phyloP scores from a whole-genome alignment of 352 stramenopile genomes.

The Globisporangium rhizosaccharum region DNA sequence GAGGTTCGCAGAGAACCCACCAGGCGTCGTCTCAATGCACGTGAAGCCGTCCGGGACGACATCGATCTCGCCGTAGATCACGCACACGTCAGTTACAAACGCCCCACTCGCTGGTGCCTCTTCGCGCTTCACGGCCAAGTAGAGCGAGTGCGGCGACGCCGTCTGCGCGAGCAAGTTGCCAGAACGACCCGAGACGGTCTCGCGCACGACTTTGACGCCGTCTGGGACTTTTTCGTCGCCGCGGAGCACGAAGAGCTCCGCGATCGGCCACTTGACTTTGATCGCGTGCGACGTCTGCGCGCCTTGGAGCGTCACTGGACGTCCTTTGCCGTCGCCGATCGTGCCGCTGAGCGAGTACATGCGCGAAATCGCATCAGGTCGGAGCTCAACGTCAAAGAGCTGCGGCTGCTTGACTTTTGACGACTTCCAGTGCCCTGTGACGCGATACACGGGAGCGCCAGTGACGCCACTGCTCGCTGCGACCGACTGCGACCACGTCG shows the following conservation, averaged over 20 bases:
- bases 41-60: slow-evolving; percentile 71
- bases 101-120: slow-evolving; percentile 28
- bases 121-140: slow-evolving; percentile 68
- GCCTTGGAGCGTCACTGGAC: slow-evolving; percentile 44
- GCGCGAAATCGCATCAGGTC: slow-evolving; percentile 19
- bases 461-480: slow-evolving; percentile 2
- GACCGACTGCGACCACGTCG: slow-evolving; percentile 37
- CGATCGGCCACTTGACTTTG: slow-evolving; percentile 73
- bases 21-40: slow-evolving; percentile 64
- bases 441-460: slow-evolving; percentile 31
- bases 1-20: slow-evolving; percentile 69
- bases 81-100: slow-evolving; percentile 69
- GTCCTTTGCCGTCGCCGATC: slow-evolving; percentile 64
- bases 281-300: slow-evolving; percentile 56
- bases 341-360: slow-evolving; percentile 56
- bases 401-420: slow-evolving; percentile 62
- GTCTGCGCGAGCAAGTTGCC: slow-evolving; percentile 76
- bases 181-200: slow-evolving; percentile 64
- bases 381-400: slow-evolving; percentile 73
- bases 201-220: slow-evolving; percentile 53
- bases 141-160: slow-evolving; percentile 62
- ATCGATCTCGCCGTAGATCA: slow-evolving; percentile 86
- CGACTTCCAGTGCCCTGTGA: slow-evolving; percentile 75
- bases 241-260: slow-evolving; percentile 62
- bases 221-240: slow-evolving; percentile 72